Evolutionary conservation across 345 rosid species (phyloP).

Genomic region (Gossypium herbaceum): DNA sequence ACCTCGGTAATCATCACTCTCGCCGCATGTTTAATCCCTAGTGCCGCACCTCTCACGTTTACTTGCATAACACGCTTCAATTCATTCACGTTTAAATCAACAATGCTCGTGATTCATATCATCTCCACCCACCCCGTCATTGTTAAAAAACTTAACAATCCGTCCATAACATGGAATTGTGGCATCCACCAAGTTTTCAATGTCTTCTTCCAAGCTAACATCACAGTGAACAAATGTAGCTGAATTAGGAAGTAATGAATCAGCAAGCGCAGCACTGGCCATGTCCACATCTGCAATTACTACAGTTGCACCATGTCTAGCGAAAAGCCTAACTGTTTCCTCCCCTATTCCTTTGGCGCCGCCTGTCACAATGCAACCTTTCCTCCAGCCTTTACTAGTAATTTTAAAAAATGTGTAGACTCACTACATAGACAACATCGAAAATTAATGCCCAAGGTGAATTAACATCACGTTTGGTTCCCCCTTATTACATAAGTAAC

Average conservation of each 20-base stretch:
- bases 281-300: conserved; percentile 65
- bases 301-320: conserved; percentile 68
- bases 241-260: conserved; percentile 32
- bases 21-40: conserved; percentile 19
- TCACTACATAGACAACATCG: too few species aligned
- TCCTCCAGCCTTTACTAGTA: conserved; percentile 49
- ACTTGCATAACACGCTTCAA: conserved; percentile 64
- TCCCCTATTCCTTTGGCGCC: conserved; percentile 83
- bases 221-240: conserved; percentile 61
- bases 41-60: conserved; percentile 58
- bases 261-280: conserved; percentile 40
- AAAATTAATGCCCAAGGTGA: too few species aligned
- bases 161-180: conserved; percentile 48
- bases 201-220: conserved; percentile 58
- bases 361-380: conserved; percentile 76
- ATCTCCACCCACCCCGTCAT: conserved; percentile 68
- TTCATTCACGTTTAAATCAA: conserved; percentile 54
- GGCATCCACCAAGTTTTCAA: conserved; percentile 44
- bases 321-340: conserved; percentile 55
- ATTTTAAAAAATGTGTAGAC: too few species aligned
- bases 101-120: conserved; percentile 59
- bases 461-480: too few species aligned
- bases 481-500: too few species aligned
- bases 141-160: conserved; percentile 68
- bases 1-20: conserved; percentile 11